Conservation (phyloP, 176 grass and related monocot genomes). For the Aechmea fasciata region DNA sequence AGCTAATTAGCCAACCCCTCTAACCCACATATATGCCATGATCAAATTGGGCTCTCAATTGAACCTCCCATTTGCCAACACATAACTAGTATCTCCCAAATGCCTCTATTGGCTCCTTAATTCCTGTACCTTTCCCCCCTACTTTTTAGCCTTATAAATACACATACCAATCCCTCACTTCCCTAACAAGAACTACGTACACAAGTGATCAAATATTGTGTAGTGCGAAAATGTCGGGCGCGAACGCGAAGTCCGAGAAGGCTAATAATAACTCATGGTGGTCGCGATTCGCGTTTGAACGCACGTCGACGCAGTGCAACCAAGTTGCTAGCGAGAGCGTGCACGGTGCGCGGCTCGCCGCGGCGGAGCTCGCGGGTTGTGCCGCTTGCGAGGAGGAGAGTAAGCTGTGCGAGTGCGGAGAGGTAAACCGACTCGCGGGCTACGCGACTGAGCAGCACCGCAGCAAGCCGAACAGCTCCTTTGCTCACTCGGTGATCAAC, state of each 20-base stretch:
- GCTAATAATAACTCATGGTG: background rate
- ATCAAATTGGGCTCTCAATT: background rate
- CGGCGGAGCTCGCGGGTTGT: conserved; percentile 10
- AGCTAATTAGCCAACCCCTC: background rate
- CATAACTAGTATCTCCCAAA: background rate
- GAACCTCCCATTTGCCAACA: background rate
- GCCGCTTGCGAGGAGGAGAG: conserved; percentile 34
- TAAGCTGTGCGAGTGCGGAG: conserved; percentile 29
- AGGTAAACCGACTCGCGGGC: background rate
- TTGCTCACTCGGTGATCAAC: conserved; percentile 62
- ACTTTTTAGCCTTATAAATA: conserved; percentile 23
- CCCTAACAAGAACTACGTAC: background rate
- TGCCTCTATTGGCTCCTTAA: background rate
- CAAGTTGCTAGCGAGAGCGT: conserved; percentile 54
- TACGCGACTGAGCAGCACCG: conserved; percentile 24
- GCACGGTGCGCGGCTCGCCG: conserved; percentile 41
- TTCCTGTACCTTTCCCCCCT: background rate
- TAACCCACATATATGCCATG: background rate
- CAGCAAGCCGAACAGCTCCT: conserved; percentile 47
- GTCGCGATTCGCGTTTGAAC: background rate
- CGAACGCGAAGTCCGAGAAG: background rate
- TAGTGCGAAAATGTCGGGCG: background rate
- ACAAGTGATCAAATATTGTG: background rate
- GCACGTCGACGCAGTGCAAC: conserved; percentile 14
- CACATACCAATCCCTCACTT: background rate